Evolutionary conservation across 805 yeast genomes (phyloP), one percentile per base, ranked within the genome.

Genomic region (Jamesozyma jinghongensis): DNA sequence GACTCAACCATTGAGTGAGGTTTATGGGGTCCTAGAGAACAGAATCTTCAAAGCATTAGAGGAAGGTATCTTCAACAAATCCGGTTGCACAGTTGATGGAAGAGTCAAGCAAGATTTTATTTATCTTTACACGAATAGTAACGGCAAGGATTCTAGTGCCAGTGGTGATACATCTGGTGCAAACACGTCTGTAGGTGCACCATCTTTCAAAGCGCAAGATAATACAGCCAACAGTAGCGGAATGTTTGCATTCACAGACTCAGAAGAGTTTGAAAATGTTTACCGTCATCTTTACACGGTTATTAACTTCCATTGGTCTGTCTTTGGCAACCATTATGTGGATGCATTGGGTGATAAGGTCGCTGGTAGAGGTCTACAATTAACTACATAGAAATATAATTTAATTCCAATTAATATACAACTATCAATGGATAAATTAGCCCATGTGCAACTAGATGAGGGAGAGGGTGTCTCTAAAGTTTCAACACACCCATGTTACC

Each of bases 251-350:
- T 51, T 48, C 59, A 57, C 41, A 37, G 52, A 62, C 20, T 56
- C 65, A 41, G 72, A 66, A n/a, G 88, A 81, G 48, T 67, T 81
- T 49, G 71, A 69, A 36, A 69, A 72, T 48, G 69, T 79, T 38
- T 74, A 78, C 32, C 72, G 71, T 39, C 74, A 84, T 50, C 65
- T 82, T 38, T 71, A 78, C 44, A 77, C 83, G 13, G 70, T 85
- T 43, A 75, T 76, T 37, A 79, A 77, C 43, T 81, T 85, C 64
- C 94, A 85, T 61, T 81, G 87, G 85, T 78, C 75, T 42, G 95
- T 85, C 11, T 85, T 85, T 61, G 87, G 85, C 26, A 70, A 71
- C 33, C 78, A 79, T 62, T 85, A 85, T 52, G 59, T 66, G 34
- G 76, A 72, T 20, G 51, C 56, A 12, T 39, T 67, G 32, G 55